phyloP scores from a whole-genome alignment of 2,329 filamentous ascomycete genomes.

The Cercospora beticola region DNA sequence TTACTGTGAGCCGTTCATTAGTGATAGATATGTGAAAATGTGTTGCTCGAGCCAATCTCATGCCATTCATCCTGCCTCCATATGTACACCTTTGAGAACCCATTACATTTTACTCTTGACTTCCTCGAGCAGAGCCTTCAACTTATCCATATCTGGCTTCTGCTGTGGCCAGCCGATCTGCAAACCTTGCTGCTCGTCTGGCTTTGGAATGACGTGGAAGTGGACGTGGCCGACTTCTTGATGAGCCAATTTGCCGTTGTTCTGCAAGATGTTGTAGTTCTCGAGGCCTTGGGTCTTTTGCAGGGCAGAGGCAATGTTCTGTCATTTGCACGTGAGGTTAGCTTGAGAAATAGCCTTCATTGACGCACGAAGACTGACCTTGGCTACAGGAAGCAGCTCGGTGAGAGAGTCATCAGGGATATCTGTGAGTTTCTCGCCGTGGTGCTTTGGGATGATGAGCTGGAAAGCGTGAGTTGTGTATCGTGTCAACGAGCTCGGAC shows the following conservation, averaged over 20 bases:
- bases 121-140: slow-evolving; percentile 78
- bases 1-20: not conserved
- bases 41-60: not conserved
- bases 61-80: not conserved
- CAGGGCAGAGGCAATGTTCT: slow-evolving; percentile 73
- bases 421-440: slow-evolving; percentile 87
- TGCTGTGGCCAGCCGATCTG: slow-evolving; percentile 77
- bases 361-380: slow-evolving; percentile 40
- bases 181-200: slow-evolving; percentile 77
- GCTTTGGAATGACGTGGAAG: slow-evolving; percentile 98
- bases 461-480: slow-evolving; percentile 40
- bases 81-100: not conserved
- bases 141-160: slow-evolving; percentile 72
- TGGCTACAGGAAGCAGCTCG: slow-evolving; percentile 83
- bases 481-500: not conserved
- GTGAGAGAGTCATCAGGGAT: slow-evolving; percentile 84
- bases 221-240: slow-evolving; percentile 87
- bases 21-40: not conserved
- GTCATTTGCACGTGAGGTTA: not conserved
- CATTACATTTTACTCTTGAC: slow-evolving; percentile 81
- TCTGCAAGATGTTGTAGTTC: slow-evolving; percentile 94
- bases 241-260: slow-evolving; percentile 89
- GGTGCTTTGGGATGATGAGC: slow-evolving; percentile 95
- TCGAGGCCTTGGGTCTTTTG: slow-evolving; percentile 53
- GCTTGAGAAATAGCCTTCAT: not conserved